Evolutionary conservation across 768 basidiomycete species (phyloP).

Genomic region (Udeniomyces megalosporus): DNA sequence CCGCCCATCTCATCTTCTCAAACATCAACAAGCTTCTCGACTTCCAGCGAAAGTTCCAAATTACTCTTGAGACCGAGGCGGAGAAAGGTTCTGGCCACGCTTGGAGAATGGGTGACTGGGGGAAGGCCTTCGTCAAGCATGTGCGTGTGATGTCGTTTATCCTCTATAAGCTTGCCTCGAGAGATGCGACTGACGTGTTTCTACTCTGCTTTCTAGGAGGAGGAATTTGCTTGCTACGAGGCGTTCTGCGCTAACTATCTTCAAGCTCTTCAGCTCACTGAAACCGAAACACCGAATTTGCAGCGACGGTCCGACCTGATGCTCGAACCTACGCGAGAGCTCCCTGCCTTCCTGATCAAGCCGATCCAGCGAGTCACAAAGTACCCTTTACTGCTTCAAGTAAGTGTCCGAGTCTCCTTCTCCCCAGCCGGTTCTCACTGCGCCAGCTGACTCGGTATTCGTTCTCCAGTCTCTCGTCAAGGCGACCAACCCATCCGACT

Average conservation of each 20-base stretch:
- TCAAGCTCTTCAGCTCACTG: conserved; percentile 66
- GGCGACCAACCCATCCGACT: conserved; percentile 27
- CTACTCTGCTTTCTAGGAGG: conserved; percentile 46
- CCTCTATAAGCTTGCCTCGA: conserved; percentile 33
- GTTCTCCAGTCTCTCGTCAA: conserved; percentile 3
- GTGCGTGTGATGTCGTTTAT: conserved; percentile 39
- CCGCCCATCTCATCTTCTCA: conserved; percentile 87
- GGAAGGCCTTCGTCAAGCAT: conserved; percentile 62
- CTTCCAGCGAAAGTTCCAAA: conserved; percentile 87
- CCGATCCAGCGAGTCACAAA: conserved; percentile 97
- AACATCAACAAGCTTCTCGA: conserved; percentile 88
- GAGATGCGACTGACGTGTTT: conserved; percentile 13
- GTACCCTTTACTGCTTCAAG: conserved; percentile 85
- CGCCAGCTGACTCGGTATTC: neutral
- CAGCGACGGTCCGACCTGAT: conserved; percentile 36
- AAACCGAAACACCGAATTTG: conserved; percentile 70
- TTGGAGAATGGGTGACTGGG: conserved; percentile 48
- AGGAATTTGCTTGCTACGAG: conserved; percentile 88
- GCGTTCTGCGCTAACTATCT: conserved; percentile 94
- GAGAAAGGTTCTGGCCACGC: conserved; percentile 34
- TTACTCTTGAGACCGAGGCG: conserved; percentile 69
- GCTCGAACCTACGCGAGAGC: conserved; percentile 78
- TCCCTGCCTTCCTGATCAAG: conserved; percentile 94
- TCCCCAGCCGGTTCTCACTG: neutral
- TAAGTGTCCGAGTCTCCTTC: conserved; percentile 31